Evolutionary conservation across 1,139 yeast genomes (phyloP).

Genomic region (Zygoascus sp.): DNA sequence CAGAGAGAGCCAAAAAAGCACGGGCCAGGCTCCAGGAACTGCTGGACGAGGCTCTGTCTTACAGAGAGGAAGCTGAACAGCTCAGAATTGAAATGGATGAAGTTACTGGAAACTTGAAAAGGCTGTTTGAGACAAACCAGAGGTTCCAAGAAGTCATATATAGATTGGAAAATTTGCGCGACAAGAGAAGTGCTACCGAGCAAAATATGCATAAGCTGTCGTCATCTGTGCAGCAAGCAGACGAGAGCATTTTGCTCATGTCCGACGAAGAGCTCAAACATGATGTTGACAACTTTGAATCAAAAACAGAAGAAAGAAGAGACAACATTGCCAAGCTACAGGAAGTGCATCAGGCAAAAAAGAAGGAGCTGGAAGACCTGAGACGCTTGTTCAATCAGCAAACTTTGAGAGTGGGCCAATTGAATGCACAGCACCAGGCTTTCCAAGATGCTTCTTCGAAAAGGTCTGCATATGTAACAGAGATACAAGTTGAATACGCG

Average conservation of each 20-base stretch:
- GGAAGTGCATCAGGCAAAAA: conserved; percentile 19
- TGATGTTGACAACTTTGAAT: conserved; percentile 52
- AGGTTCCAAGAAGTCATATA: conserved; percentile 71
- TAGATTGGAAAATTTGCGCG: conserved; percentile 53
- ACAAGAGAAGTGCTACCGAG: conserved; percentile 33
- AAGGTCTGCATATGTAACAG: conserved; percentile 21
- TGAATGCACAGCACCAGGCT: conserved; percentile 46
- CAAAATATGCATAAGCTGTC: conserved; percentile 50
- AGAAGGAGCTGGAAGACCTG: conserved; percentile 24
- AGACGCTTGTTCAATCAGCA: conserved; percentile 41
- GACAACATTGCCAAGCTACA: conserved; percentile 16
- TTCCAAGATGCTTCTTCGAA: conserved; percentile 33
- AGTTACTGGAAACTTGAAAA: conserved; percentile 56
- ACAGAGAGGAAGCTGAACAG: conserved; percentile 47
- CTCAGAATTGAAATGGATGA: conserved; percentile 49
- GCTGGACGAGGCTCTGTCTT: conserved; percentile 42
- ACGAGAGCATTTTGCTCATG: conserved; percentile 37
- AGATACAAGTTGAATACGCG: neutral
- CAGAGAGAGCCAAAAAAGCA: conserved; percentile 63
- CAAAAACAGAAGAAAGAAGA: conserved; percentile 41
- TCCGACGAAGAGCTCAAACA: conserved; percentile 48
- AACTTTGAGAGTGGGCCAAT: conserved; percentile 54
- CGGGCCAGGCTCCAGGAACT: conserved; percentile 46
- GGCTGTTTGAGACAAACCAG: conserved; percentile 70
- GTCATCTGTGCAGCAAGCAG: conserved; percentile 40